These are phyloP conservation scores for Solanum chaucha DNA, from an alignment of 257 asterid genomes.

Conservation along the genomic window DNA sequence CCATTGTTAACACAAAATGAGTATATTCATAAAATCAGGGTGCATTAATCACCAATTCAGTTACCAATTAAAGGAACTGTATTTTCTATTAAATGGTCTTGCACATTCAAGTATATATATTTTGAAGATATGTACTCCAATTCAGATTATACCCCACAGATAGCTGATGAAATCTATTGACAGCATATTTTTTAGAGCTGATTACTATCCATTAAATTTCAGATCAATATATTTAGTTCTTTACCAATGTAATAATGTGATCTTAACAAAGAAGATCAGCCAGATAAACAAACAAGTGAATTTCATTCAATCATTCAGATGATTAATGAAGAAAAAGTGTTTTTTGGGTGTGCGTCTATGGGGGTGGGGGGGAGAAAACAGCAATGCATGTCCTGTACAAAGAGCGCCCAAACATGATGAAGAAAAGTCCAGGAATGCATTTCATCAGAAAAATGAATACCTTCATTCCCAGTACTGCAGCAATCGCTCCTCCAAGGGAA, in stretches of 20 bases:
- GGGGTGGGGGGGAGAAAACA: accelerated
- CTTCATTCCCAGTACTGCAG: constrained; percentile 19
- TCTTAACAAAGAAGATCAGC: not conserved
- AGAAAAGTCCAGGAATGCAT: not conserved
- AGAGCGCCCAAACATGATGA: not conserved
- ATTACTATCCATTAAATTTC: not conserved
- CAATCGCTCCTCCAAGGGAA: constrained; percentile 28
- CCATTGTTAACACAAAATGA: not conserved
- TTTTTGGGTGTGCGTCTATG: not conserved
- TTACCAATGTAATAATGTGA: not conserved
- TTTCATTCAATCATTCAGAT: not conserved
- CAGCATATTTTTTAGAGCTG: not conserved
- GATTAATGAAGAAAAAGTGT: not conserved
- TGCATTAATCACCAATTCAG: not conserved
- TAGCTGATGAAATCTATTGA: not conserved
- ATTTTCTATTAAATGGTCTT: not conserved
- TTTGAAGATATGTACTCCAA: not conserved
- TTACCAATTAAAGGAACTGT: not conserved
- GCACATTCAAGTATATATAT: not conserved
- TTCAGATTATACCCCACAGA: not conserved
- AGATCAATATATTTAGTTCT: not conserved
- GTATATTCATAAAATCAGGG: not conserved
- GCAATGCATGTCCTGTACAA: not conserved
- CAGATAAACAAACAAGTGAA: not conserved
- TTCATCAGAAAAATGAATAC: constrained; percentile 1